These are phyloP conservation scores for Fusarium dimerum DNA, from an alignment of 2,329 filamentous ascomycete genomes.

Conservation along the genomic window DNA sequence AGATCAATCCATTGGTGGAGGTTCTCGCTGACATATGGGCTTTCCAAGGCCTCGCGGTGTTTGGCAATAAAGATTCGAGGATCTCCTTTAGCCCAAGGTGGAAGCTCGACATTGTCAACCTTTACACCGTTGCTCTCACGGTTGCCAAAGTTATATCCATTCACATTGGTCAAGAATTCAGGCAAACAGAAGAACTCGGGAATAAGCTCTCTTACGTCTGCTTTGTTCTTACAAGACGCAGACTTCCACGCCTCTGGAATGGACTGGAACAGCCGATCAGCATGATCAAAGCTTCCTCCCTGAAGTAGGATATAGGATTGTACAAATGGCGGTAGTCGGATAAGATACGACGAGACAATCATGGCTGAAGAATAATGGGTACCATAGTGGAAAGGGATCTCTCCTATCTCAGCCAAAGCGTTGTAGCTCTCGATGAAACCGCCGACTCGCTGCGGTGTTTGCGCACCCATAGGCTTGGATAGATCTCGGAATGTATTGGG, in stretches of 20 bases:
- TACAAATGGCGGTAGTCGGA: constrained; percentile 92
- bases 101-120: constrained; percentile 86
- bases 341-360: constrained; percentile 96
- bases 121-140: constrained; percentile 77
- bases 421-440: constrained; percentile 84
- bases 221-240: constrained; percentile 85
- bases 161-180: constrained; percentile 92
- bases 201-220: constrained; percentile 90
- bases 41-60: constrained; percentile 93
- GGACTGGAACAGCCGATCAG: constrained; percentile 92
- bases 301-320: constrained; percentile 93
- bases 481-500: constrained; percentile 86
- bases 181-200: constrained; percentile 98
- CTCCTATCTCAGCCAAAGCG: constrained; percentile 87
- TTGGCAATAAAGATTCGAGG: constrained; percentile 94
- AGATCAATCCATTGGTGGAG: constrained; percentile 96
- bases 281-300: constrained; percentile 94
- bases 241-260: constrained; percentile 90
- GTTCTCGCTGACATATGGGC: constrained; percentile 85
- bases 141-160: constrained; percentile 89
- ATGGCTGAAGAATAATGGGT: constrained; percentile 99
- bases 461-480: constrained; percentile 94
- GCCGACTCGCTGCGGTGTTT: constrained; percentile 72
- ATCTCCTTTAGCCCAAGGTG: constrained; percentile 95
- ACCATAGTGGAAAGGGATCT: constrained; percentile 93